Evolutionary conservation across 2,329 filamentous ascomycete genomes (phyloP), one percentile per base, ranked within the genome.

Genomic region (Helotiales sp.): DNA sequence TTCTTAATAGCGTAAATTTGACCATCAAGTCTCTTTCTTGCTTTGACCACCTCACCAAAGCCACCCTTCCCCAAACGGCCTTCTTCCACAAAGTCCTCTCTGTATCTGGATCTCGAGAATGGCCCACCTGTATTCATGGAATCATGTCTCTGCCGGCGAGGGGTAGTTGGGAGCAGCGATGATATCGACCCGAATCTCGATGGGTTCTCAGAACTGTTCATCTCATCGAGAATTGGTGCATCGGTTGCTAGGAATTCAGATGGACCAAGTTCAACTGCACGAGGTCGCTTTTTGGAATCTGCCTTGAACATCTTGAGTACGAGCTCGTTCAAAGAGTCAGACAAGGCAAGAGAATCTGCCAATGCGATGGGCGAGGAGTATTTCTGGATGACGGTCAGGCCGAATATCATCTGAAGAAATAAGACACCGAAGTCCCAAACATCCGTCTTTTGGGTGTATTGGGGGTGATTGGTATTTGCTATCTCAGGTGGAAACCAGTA

Each of bases 1-100:
- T 98, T 97, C 79, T 99, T 99, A 77, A 99, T 92, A 20, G 96
- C 96, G 79, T 98, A 99, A 50, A 96, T 90, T 66, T 94, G 92
- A 0, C 93, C 93, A 77, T 98, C 96, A 3, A 97, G 87, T 80
- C 96, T 97, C 79, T 97, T 97, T 34, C 95, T 88, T 2, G 95
- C 95, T 78, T 97, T 96, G 64, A 98, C 93, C 24, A 99, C 96
- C 79, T 97, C 93, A 5, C 96, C 96, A 79, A 97, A 99, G 0
- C 95, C 96, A 50, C 96, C 96, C 77, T 95, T 96, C 2, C 96
- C 96, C 13, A 99, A 84, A 4, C 92, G 88, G 15, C 93, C 93
- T 75, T 96, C 90, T 79, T 98, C 94, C 20, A 94, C 89, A 79
- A 97, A 99, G 74, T 98, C 96, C 74, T 91, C 91, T 11, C 86